Percentiles rank a stretch among this genome's conserved stretches.
These are phyloP conservation scores for Trichoderma citrinoviride DNA, from an alignment of 2,329 filamentous ascomycete genomes.

Conservation along the genomic window DNA sequence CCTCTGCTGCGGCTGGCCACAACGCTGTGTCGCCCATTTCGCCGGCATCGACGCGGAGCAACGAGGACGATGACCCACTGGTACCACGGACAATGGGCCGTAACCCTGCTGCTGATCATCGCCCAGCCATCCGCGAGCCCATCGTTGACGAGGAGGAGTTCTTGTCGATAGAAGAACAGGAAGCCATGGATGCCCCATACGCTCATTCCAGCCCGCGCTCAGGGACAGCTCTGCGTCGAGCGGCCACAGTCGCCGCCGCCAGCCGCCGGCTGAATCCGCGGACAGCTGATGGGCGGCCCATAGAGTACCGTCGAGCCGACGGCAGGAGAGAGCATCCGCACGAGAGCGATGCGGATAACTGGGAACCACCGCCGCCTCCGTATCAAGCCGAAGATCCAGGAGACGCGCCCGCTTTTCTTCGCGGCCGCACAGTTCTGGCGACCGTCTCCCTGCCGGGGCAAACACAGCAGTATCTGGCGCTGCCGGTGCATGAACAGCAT, in stretches of 20 bases:
- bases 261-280: conserved; percentile 65
- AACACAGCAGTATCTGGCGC: not conserved
- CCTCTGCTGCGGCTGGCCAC: conserved; percentile 31
- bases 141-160: conserved; percentile 43
- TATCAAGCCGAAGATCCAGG: conserved; percentile 66
- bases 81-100: conserved; percentile 48
- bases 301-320: conserved; percentile 66
- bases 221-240: conserved; percentile 66
- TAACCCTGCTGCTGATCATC: conserved; percentile 24
- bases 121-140: conserved; percentile 24
- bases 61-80: conserved; percentile 49
- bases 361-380: conserved; percentile 81
- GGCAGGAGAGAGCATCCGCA: conserved; percentile 72
- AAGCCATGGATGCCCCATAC: conserved; percentile 68
- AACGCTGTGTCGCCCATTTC: conserved; percentile 29
- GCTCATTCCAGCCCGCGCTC: conserved; percentile 71
- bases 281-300: conserved; percentile 50
- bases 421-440: conserved; percentile 45
- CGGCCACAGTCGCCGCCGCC: conserved; percentile 72
- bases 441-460: conserved; percentile 12
- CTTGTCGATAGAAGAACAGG: conserved; percentile 53
- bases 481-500: not conserved
- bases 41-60: conserved; percentile 31
- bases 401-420: conserved; percentile 55
- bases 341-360: conserved; percentile 84